Percentiles rank a stretch among this genome's conserved stretches.
These are phyloP conservation scores for Colletotrichum sp. DNA, from an alignment of 2,329 filamentous ascomycete genomes.

Conservation along the genomic window DNA sequence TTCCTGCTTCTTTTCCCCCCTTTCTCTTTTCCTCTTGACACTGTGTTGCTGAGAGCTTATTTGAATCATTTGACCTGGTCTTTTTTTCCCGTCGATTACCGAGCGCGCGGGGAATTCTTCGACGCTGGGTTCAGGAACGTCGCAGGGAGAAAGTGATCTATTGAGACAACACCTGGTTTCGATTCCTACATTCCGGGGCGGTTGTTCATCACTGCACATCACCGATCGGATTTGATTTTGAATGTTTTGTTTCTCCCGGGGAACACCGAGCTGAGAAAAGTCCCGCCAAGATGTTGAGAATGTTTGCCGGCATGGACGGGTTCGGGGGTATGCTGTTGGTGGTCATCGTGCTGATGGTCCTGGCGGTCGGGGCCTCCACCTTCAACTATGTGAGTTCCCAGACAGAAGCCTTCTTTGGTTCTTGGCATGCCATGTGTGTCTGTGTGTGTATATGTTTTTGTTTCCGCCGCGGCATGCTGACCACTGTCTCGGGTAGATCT, in stretches of 20 bases:
- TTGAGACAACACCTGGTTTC: neutral
- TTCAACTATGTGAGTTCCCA: conserved; percentile 17
- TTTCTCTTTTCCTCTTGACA: neutral
- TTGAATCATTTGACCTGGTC: neutral
- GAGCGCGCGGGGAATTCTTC: neutral
- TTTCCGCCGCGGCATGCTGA: neutral
- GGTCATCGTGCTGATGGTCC: conserved; percentile 17
- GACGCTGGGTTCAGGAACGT: neutral
- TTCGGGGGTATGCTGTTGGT: conserved; percentile 4
- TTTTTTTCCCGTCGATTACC: neutral
- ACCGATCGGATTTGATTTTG: neutral
- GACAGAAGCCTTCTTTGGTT: neutral
- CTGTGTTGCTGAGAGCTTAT: neutral
- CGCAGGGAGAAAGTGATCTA: neutral
- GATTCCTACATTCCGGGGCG: neutral
- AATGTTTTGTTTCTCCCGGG: neutral
- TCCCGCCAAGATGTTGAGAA: conserved; percentile 17
- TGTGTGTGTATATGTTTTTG: neutral
- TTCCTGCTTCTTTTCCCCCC: neutral
- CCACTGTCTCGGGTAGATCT: conserved; percentile 1
- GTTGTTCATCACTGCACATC: neutral
- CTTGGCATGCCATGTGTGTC: neutral
- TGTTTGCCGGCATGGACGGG: conserved; percentile 11
- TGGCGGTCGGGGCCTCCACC: conserved; percentile 15
- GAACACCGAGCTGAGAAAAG: neutral